Evolutionary conservation across 371 early-diverging fungal genomes (phyloP).

Genomic region (Mucor plumbeus): DNA sequence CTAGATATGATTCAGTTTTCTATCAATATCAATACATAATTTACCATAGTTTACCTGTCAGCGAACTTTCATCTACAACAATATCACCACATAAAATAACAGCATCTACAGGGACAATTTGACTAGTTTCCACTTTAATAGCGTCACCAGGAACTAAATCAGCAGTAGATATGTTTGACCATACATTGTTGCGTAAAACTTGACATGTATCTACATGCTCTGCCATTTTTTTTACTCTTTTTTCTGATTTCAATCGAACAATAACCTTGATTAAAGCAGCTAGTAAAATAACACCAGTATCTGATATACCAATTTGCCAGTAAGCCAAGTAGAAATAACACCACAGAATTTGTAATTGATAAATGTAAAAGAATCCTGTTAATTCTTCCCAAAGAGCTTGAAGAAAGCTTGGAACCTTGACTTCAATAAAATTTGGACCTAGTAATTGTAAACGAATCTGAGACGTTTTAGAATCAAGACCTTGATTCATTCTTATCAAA

Average conservation of each 20-base stretch:
- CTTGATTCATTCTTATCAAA: conserved; percentile 46
- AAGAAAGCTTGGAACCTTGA: conserved; percentile 55
- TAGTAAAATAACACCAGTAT: conserved; percentile 65
- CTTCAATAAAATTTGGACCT: conserved; percentile 72
- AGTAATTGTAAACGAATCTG: conserved; percentile 49
- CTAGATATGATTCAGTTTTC: conserved; percentile 11
- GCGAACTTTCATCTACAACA: conserved; percentile 70
- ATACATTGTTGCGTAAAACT: conserved; percentile 58
- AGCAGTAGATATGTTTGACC: conserved; percentile 50
- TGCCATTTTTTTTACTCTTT: conserved; percentile 64
- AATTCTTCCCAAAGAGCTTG: conserved; percentile 63
- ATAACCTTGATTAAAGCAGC: conserved; percentile 72
- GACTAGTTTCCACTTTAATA: conserved; percentile 43
- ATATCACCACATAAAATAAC: conserved; percentile 67
- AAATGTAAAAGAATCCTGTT: conserved; percentile 76
- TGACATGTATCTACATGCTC: conserved; percentile 50
- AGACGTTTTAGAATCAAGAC: conserved; percentile 55
- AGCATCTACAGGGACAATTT: conserved; percentile 66
- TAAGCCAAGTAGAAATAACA: conserved; percentile 72
- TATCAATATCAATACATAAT: not conserved
- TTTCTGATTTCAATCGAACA: conserved; percentile 61
- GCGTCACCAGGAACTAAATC: conserved; percentile 76
- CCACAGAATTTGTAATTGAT: conserved; percentile 73
- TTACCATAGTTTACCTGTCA: conserved; percentile 46
- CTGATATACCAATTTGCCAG: conserved; percentile 73